Conservation (phyloP, 768 basidiomycete species). For the Obba rivulosa region DNA sequence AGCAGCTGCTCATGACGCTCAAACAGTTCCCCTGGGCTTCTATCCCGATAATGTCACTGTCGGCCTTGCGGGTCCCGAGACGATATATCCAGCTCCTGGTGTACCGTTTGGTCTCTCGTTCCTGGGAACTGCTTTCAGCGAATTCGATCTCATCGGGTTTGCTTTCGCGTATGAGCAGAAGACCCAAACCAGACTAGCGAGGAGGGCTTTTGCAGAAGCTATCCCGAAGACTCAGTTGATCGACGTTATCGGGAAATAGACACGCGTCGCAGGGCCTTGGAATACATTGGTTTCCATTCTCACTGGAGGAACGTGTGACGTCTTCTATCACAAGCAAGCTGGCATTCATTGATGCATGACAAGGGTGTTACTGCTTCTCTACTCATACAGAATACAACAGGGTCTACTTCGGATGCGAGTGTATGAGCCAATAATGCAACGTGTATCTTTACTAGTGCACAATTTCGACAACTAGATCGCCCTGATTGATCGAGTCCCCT, state of each 20-base stretch:
- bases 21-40: constrained; percentile 53
- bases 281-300: too few species aligned
- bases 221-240: constrained; percentile 49
- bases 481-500: constrained; percentile 95
- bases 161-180: constrained; percentile 51
- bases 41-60: constrained; percentile 41
- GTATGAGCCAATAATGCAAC: neutral
- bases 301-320: too few species aligned
- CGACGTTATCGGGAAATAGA: constrained; percentile 22
- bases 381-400: neutral
- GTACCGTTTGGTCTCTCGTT: constrained; percentile 45
- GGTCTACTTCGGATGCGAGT: neutral
- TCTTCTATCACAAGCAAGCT: too few species aligned
- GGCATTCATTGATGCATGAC: neutral
- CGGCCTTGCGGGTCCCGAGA: constrained; percentile 21
- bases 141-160: constrained; percentile 35
- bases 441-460: constrained; percentile 46
- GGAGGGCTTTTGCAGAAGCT: constrained; percentile 45
- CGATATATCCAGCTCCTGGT: constrained; percentile 44
- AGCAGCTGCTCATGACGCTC: neutral
- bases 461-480: constrained; percentile 88
- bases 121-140: constrained; percentile 40
- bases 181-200: constrained; percentile 45
- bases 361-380: neutral
- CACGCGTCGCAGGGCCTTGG: too few species aligned